Base-by-base conservation (phyloP, 108 stramenopile species). In the Discostella pseudostelligera region DNA sequence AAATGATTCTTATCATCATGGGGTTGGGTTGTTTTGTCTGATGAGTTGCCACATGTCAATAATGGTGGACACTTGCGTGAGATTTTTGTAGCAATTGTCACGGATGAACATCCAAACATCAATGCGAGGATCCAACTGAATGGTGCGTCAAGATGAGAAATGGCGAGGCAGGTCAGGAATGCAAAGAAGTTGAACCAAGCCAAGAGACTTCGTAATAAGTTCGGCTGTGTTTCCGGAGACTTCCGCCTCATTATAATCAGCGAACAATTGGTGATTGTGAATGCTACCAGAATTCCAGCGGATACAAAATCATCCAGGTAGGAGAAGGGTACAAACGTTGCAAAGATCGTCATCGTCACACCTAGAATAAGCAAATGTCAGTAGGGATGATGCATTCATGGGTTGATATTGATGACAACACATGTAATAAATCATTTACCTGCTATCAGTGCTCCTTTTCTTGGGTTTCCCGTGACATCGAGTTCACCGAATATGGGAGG, bases 321-420 rank as follows among this genome's bases (percentile, higher is more conserved):
- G 0, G 66, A 49, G 64, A 96, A 96, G 0, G 96, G 96, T 12
- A 96, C 78, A 74, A 92, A 91, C 17, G 87, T 70, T 8, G 96
- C 90, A 57, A 95, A 66, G 0, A 93, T 8, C 25, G 79, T 82
- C 90, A 92, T 90, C 42, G 79, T 26, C 20, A 68, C 78, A 8
- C 55, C 55, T 56, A n/a, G 2, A 19, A 56, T 28, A 6, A 59
- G 22, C 8, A 19, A 16, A 50, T 11, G n/a, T 45, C 0, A 17
- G 29, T 29, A 35, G 16, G 47, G 3, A 19, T 19, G 6, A 14
- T 24, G 20, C 13, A 21, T 45, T 20, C 10, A 29, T 5, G 42
- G 19, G 35, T 9, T 29, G 19, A 42, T 8, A 44, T 3, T 14
- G 7, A 25, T 8, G 0, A 19, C 45, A 8, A 26, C 1, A 17